These are phyloP conservation scores for Alternaria triticimaculans DNA, from an alignment of 2,329 filamentous ascomycete species.

Conservation along the genomic window DNA sequence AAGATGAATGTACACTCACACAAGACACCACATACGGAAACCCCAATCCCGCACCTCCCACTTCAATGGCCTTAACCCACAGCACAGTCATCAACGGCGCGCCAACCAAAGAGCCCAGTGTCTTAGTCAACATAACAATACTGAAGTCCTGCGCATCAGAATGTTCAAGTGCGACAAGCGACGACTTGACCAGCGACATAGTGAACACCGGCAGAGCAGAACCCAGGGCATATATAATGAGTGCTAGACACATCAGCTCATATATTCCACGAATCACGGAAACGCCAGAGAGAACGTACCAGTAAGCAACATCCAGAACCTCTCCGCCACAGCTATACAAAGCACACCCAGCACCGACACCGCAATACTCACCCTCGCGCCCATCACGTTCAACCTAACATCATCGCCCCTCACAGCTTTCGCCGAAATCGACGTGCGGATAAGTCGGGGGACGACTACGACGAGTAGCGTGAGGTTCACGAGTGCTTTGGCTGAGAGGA, in stretches of 20 bases:
- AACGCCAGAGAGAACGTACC: conserved; percentile 19
- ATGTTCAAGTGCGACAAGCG: conserved; percentile 35
- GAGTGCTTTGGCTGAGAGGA: conserved; percentile 47
- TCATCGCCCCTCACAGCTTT: conserved; percentile 35
- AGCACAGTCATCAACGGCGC: conserved; percentile 46
- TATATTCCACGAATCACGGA: background rate
- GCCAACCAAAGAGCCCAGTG: conserved; percentile 44
- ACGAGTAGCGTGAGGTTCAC: conserved; percentile 46
- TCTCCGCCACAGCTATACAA: conserved; percentile 39
- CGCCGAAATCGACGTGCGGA: conserved; percentile 34
- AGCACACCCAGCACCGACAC: conserved; percentile 46
- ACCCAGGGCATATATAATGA: conserved; percentile 48
- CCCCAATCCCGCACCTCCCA: conserved; percentile 41
- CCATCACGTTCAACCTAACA: conserved; percentile 39
- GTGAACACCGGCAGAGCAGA: conserved; percentile 50
- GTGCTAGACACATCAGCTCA: conserved; percentile 25
- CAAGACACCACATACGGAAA: conserved; percentile 46
- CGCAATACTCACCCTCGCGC: conserved; percentile 39
- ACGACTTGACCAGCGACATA: conserved; percentile 47
- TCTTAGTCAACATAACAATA: conserved; percentile 48
- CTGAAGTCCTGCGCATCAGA: conserved; percentile 45
- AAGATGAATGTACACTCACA: conserved; percentile 27
- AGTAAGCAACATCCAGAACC: conserved; percentile 41
- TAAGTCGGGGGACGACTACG: conserved; percentile 43
- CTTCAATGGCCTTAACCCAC: conserved; percentile 46